These are phyloP conservation scores for Letharia columbiana DNA, from an alignment of 495 filamentous ascomycete genomes.

Conservation along the genomic window DNA sequence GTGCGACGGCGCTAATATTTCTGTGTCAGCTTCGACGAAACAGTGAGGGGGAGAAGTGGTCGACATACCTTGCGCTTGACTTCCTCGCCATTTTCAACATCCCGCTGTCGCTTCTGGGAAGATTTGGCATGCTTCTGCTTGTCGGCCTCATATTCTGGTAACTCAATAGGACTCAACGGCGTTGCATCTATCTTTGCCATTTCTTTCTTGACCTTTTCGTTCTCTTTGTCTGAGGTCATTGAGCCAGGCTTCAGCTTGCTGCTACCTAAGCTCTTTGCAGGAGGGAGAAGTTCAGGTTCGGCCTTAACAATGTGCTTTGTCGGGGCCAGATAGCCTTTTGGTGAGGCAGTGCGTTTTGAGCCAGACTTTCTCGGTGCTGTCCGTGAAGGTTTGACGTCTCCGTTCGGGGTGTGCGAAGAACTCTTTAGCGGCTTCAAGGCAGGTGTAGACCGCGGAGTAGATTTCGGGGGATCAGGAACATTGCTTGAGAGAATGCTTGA, in stretches of 20 bases:
- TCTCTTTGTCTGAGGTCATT: slow-evolving; percentile 52
- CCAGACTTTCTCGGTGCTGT: slow-evolving; percentile 27
- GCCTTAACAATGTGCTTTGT: slow-evolving; percentile 36
- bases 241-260: slow-evolving; percentile 43
- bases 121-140: slow-evolving; percentile 45
- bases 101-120: slow-evolving; percentile 50
- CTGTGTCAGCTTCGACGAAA: slow-evolving; percentile 29
- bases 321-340: slow-evolving; percentile 37
- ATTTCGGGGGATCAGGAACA: slow-evolving; percentile 45
- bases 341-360: slow-evolving; percentile 13
- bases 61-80: slow-evolving; percentile 49
- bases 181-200: slow-evolving; percentile 57
- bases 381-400: slow-evolving; percentile 25
- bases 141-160: slow-evolving; percentile 52
- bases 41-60: slow-evolving; percentile 26
- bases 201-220: slow-evolving; percentile 56
- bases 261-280: slow-evolving; percentile 41
- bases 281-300: slow-evolving; percentile 38
- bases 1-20: slow-evolving; percentile 46
- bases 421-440: slow-evolving; percentile 19
- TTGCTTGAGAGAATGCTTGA: slow-evolving; percentile 78
- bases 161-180: slow-evolving; percentile 59
- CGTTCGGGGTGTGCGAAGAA: slow-evolving; percentile 14
- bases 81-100: slow-evolving; percentile 49
- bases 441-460: slow-evolving; percentile 21